phyloP scores from a whole-genome alignment of 2,329 filamentous ascomycete species.

The Coniochaeta hoffmannii region DNA sequence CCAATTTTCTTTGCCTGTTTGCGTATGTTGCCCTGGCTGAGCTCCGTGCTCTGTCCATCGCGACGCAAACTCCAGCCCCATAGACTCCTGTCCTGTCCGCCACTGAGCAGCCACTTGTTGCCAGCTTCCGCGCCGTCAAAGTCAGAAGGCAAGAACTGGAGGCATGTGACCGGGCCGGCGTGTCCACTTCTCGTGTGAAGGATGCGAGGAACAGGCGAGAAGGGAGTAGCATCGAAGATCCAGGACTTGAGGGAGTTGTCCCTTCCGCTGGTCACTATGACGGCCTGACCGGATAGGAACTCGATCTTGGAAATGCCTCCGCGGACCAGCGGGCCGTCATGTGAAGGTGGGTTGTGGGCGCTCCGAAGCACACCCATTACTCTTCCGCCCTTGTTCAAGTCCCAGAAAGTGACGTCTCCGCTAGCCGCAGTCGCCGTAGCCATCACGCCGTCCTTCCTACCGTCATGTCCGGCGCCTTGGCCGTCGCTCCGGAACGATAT shows the following conservation, averaged over 20 bases:
- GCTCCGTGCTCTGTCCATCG: conserved; percentile 86
- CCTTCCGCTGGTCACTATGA: conserved; percentile 81
- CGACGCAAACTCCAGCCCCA: conserved; percentile 96
- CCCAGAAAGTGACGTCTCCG: conserved; percentile 94
- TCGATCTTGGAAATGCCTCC: conserved; percentile 83
- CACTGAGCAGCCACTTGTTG: conserved; percentile 92
- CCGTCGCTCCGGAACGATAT: conserved; percentile 91
- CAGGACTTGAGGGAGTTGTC: conserved; percentile 94
- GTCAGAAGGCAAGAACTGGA: conserved; percentile 79
- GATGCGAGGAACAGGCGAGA: conserved; percentile 77
- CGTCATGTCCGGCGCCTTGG: conserved; percentile 80
- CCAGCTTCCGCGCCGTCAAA: conserved; percentile 83
- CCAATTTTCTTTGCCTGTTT: conserved; percentile 85
- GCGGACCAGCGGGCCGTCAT: conserved; percentile 45
- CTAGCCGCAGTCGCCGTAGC: conserved; percentile 73
- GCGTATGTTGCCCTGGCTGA: conserved; percentile 84
- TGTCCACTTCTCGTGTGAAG: conserved; percentile 85
- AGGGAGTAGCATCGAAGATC: conserved; percentile 92
- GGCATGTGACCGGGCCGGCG: conserved; percentile 72
- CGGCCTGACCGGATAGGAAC: conserved; percentile 81
- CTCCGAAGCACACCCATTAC: conserved; percentile 81
- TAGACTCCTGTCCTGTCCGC: conserved; percentile 80
- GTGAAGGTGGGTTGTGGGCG: conserved; percentile 72
- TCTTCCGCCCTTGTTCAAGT: conserved; percentile 81
- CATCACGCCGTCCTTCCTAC: conserved; percentile 83